Conservation (phyloP, 371 early-diverging fungal genomes). For the Saksenaea vasiformis region DNA sequence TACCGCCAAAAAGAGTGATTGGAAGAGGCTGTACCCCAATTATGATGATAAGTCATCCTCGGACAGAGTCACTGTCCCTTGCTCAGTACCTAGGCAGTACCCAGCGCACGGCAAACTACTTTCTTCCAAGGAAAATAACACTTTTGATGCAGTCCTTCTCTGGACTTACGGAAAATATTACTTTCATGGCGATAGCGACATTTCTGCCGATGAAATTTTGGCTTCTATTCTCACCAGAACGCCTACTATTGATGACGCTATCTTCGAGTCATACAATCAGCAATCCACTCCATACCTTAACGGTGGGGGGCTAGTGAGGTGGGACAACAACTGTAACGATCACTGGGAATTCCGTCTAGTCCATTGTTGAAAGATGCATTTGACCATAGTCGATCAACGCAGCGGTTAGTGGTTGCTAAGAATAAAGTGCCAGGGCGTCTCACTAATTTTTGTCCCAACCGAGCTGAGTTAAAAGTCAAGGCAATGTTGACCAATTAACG, state of each 20-base stretch:
- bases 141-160: background rate
- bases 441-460: too few species aligned
- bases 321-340: background rate
- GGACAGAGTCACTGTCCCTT: background rate
- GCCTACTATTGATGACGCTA: background rate
- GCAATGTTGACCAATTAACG: background rate
- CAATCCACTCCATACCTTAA: background rate
- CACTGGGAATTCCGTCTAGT: too few species aligned
- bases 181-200: background rate
- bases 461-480: too few species aligned
- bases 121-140: background rate
- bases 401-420: too few species aligned
- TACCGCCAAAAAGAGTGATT: background rate
- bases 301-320: background rate
- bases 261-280: background rate
- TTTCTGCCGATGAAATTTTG: background rate
- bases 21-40: background rate
- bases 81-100: background rate
- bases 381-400: too few species aligned
- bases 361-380: too few species aligned
- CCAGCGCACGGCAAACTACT: background rate
- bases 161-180: background rate
- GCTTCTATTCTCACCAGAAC: background rate
- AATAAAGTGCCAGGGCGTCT: too few species aligned
- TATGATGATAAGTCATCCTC: background rate